These are phyloP conservation scores for Prinsepia uniflora DNA, from an alignment of 306 rosid genomes.

Conservation along the genomic window DNA sequence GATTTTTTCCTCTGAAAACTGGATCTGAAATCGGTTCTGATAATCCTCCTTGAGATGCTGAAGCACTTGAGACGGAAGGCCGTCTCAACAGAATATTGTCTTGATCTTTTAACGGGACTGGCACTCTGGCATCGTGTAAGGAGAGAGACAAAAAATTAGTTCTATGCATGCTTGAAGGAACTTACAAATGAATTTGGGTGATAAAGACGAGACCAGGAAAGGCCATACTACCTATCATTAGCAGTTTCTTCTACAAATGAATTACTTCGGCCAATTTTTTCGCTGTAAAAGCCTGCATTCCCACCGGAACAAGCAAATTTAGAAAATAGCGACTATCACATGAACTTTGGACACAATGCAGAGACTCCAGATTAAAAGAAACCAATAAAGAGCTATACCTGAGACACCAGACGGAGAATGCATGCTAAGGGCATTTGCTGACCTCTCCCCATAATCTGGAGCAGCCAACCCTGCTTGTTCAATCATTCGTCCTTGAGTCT, in stretches of 20 bases:
- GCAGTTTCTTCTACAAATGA: constrained; percentile 38
- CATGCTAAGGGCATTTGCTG: constrained; percentile 32
- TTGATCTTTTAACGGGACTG: constrained; percentile 34
- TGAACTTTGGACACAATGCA: not conserved
- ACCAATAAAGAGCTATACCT: constrained; percentile 19
- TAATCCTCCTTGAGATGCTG: constrained; percentile 49
- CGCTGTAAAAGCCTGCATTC: constrained; percentile 31
- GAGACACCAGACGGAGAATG: constrained; percentile 35
- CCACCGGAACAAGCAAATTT: constrained; percentile 20
- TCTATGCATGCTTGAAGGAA: constrained; percentile 1
- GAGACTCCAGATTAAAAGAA: not conserved
- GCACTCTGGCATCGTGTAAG: constrained; percentile 23
- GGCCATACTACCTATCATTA: constrained; percentile 34
- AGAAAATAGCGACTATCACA: not conserved
- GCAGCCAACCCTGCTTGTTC: constrained; percentile 37
- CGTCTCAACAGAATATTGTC: constrained; percentile 47
- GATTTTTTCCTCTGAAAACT: constrained; percentile 31
- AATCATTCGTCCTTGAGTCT: constrained; percentile 37
- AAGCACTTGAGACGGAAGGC: constrained; percentile 40
- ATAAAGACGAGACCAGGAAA: constrained; percentile 14
- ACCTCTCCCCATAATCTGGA: constrained; percentile 34
- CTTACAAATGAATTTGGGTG: not conserved
- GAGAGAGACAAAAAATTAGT: not conserved
- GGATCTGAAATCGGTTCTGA: constrained; percentile 38
- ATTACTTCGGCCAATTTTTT: constrained; percentile 29